Evolutionary conservation across 2,329 filamentous ascomycete species (phyloP).

Genomic region (Lizonia empirigonia): DNA sequence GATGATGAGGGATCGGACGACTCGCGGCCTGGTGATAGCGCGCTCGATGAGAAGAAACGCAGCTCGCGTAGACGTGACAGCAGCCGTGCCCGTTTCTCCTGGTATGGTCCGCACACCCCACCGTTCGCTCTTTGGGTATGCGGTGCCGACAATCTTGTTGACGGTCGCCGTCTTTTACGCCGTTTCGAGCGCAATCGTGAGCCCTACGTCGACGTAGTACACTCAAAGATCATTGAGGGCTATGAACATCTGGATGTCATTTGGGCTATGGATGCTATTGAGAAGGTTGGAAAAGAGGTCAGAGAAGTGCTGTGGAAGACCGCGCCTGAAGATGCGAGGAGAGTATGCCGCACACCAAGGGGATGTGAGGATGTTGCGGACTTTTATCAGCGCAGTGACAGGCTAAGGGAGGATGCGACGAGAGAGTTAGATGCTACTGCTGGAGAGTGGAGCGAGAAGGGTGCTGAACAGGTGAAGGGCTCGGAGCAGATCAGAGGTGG

Average conservation of each 20-base stretch:
- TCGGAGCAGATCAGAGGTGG: slow-evolving; percentile 23
- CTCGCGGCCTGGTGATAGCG: not conserved
- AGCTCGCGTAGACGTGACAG: slow-evolving; percentile 45
- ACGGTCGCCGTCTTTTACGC: slow-evolving; percentile 74
- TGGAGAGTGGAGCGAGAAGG: slow-evolving; percentile 42
- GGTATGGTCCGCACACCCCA: slow-evolving; percentile 81
- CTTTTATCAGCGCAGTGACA: slow-evolving; percentile 31
- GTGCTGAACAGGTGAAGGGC: slow-evolving; percentile 29
- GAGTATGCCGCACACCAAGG: slow-evolving; percentile 66
- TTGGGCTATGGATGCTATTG: slow-evolving; percentile 88
- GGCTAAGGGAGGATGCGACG: slow-evolving; percentile 22
- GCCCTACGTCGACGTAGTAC: slow-evolving; percentile 79
- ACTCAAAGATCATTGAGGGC: slow-evolving; percentile 79
- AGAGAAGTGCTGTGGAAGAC: slow-evolving; percentile 86
- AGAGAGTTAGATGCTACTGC: slow-evolving; percentile 35
- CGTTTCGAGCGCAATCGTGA: slow-evolving; percentile 79
- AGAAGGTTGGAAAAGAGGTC: slow-evolving; percentile 81
- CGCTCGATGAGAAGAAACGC: slow-evolving; percentile 8
- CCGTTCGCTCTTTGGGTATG: slow-evolving; percentile 89
- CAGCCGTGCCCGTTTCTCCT: slow-evolving; percentile 60
- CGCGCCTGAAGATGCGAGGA: slow-evolving; percentile 59
- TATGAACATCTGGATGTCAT: slow-evolving; percentile 93
- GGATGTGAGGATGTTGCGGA: slow-evolving; percentile 61
- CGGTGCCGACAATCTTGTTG: slow-evolving; percentile 82
- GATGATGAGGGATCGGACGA: slow-evolving; percentile 22